Conservation (phyloP, 768 basidiomycete genomes). For the Podaxis carcinomalis region DNA sequence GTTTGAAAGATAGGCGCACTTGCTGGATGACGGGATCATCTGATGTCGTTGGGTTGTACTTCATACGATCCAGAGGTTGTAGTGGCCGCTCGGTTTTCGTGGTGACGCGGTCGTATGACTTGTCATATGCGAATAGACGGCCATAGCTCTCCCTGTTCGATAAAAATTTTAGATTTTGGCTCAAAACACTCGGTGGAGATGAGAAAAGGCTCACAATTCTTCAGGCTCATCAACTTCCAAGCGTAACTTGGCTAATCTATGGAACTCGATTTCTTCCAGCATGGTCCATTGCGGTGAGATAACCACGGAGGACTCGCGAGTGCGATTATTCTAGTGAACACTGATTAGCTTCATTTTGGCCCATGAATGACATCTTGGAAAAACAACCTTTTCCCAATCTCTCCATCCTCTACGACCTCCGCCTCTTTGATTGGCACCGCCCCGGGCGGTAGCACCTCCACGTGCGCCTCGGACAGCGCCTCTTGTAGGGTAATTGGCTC, state of each 20-base stretch:
- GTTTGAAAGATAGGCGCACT: slow-evolving; percentile 35
- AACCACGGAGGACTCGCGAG: slow-evolving; percentile 89
- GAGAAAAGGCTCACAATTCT: slow-evolving; percentile 62
- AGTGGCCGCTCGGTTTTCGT: slow-evolving; percentile 91
- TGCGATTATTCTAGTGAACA: slow-evolving; percentile 60
- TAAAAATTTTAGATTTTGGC: slow-evolving; percentile 6
- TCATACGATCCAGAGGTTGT: slow-evolving; percentile 89
- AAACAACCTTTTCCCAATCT: slow-evolving; percentile 87
- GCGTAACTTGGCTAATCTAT: slow-evolving; percentile 83
- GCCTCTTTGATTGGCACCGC: slow-evolving; percentile 43
- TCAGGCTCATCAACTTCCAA: slow-evolving; percentile 94
- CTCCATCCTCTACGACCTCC: slow-evolving; percentile 69
- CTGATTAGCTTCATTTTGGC: background rate
- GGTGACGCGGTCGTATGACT: slow-evolving; percentile 90
- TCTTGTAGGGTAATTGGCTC: slow-evolving; percentile 39
- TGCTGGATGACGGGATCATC: slow-evolving; percentile 97
- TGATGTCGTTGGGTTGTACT: slow-evolving; percentile 96
- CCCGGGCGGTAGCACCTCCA: slow-evolving; percentile 40
- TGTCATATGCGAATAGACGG: slow-evolving; percentile 89
- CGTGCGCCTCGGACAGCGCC: slow-evolving; percentile 43
- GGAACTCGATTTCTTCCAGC: slow-evolving; percentile 96
- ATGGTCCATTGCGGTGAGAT: slow-evolving; percentile 93
- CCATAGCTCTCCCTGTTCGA: slow-evolving; percentile 74
- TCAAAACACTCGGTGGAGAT: background rate
- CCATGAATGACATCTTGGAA: background rate